Conservation (phyloP, 2,329 filamentous ascomycete genomes). For the Phyllosticta citriasiana region DNA sequence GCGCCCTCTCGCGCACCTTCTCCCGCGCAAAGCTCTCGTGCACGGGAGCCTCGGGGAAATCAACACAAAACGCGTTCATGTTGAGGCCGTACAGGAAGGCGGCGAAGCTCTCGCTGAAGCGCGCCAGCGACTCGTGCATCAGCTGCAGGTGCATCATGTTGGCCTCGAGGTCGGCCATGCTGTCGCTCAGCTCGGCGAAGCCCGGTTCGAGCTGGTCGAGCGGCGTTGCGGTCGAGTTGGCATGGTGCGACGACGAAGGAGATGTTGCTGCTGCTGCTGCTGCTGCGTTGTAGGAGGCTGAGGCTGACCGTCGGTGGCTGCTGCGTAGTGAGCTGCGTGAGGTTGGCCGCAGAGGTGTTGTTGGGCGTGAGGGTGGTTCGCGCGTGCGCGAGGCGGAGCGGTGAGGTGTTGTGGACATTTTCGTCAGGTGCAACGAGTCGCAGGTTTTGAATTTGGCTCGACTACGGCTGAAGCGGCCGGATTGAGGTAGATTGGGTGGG, state of each 20-base stretch:
- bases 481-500: not conserved
- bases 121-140: slow-evolving; percentile 87
- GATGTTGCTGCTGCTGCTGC: too few species aligned
- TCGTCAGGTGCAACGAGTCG: not conserved
- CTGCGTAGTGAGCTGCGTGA: slow-evolving; percentile 79
- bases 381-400: slow-evolving; percentile 53
- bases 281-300: slow-evolving; percentile 28
- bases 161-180: slow-evolving; percentile 89
- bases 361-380: slow-evolving; percentile 59
- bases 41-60: slow-evolving; percentile 90
- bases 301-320: slow-evolving; percentile 31
- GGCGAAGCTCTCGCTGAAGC: slow-evolving; percentile 93
- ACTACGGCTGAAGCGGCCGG: not conserved
- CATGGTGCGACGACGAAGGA: slow-evolving; percentile 11
- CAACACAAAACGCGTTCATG: slow-evolving; percentile 98
- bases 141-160: slow-evolving; percentile 97
- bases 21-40: slow-evolving; percentile 69
- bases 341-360: slow-evolving; percentile 81
- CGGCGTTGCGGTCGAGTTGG: slow-evolving; percentile 49
- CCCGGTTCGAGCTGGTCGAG: slow-evolving; percentile 78
- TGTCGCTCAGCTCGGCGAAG: slow-evolving; percentile 87
- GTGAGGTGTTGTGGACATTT: not conserved
- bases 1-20: slow-evolving; percentile 33
- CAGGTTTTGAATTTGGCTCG: not conserved
- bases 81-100: slow-evolving; percentile 93